phyloP scores from a whole-genome alignment of 352 stramenopile genomes.

The Globisporangium radiosum region DNA sequence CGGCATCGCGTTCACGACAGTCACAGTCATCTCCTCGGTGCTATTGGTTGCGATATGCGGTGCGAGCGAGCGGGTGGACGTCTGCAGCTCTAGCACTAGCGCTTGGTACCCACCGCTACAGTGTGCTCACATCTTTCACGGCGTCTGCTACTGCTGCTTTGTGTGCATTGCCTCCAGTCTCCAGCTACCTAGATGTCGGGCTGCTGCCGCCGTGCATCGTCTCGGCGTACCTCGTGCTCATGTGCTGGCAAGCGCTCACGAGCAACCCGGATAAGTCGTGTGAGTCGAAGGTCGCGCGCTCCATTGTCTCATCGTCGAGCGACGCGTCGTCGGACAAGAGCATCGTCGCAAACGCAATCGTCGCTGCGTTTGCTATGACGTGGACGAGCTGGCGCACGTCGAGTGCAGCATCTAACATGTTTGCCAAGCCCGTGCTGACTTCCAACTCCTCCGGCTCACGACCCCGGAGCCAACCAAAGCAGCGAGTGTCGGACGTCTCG shows the following conservation, averaged over 20 bases:
- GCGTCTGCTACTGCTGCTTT: neutral
- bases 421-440: constrained; percentile 28
- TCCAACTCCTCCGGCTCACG: too few relatives aligned
- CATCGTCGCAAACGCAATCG: constrained; percentile 38
- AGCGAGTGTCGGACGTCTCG: neutral
- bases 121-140: neutral
- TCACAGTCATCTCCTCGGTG: constrained; percentile 77
- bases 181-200: constrained; percentile 60
- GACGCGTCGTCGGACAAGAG: constrained; percentile 23
- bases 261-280: constrained; percentile 51
- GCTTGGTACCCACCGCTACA: neutral
- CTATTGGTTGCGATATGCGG: constrained; percentile 57
- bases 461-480: too few relatives aligned
- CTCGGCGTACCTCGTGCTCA: constrained; percentile 58
- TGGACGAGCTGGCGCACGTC: constrained; percentile 73
- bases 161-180: constrained; percentile 25
- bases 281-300: constrained; percentile 10
- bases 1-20: constrained; percentile 75
- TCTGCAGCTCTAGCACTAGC: too few relatives aligned
- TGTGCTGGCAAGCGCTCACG: constrained; percentile 70
- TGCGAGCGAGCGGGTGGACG: neutral
- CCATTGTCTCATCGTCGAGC: neutral
- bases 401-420: constrained; percentile 41
- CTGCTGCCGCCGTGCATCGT: constrained; percentile 74
- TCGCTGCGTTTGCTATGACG: constrained; percentile 54